Evolutionary conservation across 2,329 filamentous ascomycete genomes (phyloP).

Genomic region (Hymenoscyphus albidus): DNA sequence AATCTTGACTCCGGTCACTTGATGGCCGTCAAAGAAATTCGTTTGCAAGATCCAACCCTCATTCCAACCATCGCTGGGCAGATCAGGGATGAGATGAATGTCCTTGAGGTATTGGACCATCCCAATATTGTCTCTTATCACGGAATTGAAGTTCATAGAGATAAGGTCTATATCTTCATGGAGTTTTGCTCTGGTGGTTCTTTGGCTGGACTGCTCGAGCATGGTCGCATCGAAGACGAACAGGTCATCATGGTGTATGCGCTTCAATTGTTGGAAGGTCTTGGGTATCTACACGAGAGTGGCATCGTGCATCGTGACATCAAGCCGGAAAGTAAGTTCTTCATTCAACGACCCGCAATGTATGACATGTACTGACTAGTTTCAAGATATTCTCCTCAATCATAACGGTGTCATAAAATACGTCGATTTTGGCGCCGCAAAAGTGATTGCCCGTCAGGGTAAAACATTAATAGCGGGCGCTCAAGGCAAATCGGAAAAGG

Average conservation of each 20-base stretch:
- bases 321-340: constrained; percentile 82
- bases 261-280: constrained; percentile 86
- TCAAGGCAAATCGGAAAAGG: constrained; percentile 52
- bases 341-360: not conserved
- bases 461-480: constrained; percentile 67
- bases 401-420: constrained; percentile 99
- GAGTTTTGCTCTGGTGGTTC: constrained; percentile 97
- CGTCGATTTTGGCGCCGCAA: constrained; percentile 96
- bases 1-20: constrained; percentile 93
- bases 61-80: constrained; percentile 92
- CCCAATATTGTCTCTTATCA: constrained; percentile 98
- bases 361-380: constrained; percentile 13
- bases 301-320: constrained; percentile 95
- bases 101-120: constrained; percentile 91
- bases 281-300: constrained; percentile 89
- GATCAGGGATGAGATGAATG: constrained; percentile 95
- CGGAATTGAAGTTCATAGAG: constrained; percentile 94
- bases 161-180: constrained; percentile 99
- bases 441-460: constrained; percentile 91
- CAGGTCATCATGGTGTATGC: constrained; percentile 97
- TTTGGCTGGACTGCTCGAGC: constrained; percentile 82
- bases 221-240: constrained; percentile 96
- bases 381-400: constrained; percentile 82
- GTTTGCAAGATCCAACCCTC: constrained; percentile 90
- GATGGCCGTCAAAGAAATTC: constrained; percentile 99